Percentiles rank a stretch among this genome's conserved stretches.
Evolutionary conservation across 2,329 filamentous ascomycete species (phyloP).

Genomic region (Botryotinia convoluta): DNA sequence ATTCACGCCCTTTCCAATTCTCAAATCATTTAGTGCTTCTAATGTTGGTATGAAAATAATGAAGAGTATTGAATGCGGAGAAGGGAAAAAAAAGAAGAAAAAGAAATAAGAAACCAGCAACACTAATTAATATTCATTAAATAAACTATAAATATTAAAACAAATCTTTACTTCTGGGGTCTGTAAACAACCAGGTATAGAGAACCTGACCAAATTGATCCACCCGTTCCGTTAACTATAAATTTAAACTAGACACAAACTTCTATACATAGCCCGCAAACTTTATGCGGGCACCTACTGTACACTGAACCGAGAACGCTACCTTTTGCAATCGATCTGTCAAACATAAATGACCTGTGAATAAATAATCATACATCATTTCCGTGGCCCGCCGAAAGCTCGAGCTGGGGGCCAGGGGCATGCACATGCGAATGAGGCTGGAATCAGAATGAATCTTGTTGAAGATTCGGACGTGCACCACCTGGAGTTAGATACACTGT

Average conservation of each 20-base stretch:
- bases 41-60: neutral
- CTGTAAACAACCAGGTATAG: neutral
- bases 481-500: neutral
- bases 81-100: neutral
- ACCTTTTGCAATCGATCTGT: neutral
- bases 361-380: neutral
- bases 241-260: neutral
- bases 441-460: neutral
- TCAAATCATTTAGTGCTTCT: neutral
- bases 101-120: neutral
- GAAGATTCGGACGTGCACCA: neutral
- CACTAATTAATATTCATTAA: neutral
- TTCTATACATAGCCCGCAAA: neutral
- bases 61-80: neutral
- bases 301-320: neutral
- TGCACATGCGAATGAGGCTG: slow-evolving; percentile 4
- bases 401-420: slow-evolving; percentile 4
- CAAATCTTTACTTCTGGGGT: neutral
- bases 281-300: neutral
- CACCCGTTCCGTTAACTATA: neutral
- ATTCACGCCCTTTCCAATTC: neutral
- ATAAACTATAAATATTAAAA: too few species aligned
- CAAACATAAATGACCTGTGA: neutral
- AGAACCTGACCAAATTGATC: neutral
- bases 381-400: neutral